Conservation (phyloP, 495 filamentous ascomycete species). For the Lophium mytilinum region DNA sequence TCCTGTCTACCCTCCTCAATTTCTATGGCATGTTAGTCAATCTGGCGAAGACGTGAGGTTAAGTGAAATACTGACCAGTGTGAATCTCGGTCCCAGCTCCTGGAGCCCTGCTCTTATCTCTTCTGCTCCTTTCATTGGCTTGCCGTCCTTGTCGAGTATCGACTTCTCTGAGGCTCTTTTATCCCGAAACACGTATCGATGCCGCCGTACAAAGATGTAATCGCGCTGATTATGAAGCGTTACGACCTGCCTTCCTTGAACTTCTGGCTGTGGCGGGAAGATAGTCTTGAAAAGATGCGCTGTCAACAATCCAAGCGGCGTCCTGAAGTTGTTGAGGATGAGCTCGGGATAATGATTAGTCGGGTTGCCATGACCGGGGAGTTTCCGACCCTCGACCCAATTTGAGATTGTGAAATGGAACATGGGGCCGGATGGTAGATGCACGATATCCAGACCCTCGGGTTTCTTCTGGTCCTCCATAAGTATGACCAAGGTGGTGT, state of each 20-base stretch:
- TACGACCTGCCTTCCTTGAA: conserved; percentile 77
- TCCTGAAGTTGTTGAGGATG: conserved; percentile 91
- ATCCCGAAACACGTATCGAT: conserved; percentile 88
- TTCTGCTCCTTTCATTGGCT: conserved; percentile 72
- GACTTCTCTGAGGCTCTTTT: conserved; percentile 77
- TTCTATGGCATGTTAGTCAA: background rate
- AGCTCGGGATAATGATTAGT: conserved; percentile 89
- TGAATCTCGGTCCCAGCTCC: conserved; percentile 78
- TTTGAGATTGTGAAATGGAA: conserved; percentile 81
- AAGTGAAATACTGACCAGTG: conserved; percentile 36
- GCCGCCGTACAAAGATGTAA: conserved; percentile 86
- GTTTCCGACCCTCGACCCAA: conserved; percentile 73
- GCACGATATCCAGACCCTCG: conserved; percentile 67
- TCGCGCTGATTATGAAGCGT: conserved; percentile 94
- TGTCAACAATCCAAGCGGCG: conserved; percentile 81
- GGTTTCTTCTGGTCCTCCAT: conserved; percentile 79
- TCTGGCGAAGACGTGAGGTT: too few species aligned
- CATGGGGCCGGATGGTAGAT: conserved; percentile 76
- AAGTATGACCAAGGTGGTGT: conserved; percentile 70
- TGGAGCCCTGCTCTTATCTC: conserved; percentile 77
- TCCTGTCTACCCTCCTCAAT: conserved; percentile 81
- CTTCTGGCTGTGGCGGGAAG: conserved; percentile 75
- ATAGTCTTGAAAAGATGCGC: conserved; percentile 76
- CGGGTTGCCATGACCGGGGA: conserved; percentile 81
- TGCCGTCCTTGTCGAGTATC: conserved; percentile 78